Conservation (phyloP, 2,329 filamentous ascomycete species). For the Allantophomopsis cytisporea region DNA sequence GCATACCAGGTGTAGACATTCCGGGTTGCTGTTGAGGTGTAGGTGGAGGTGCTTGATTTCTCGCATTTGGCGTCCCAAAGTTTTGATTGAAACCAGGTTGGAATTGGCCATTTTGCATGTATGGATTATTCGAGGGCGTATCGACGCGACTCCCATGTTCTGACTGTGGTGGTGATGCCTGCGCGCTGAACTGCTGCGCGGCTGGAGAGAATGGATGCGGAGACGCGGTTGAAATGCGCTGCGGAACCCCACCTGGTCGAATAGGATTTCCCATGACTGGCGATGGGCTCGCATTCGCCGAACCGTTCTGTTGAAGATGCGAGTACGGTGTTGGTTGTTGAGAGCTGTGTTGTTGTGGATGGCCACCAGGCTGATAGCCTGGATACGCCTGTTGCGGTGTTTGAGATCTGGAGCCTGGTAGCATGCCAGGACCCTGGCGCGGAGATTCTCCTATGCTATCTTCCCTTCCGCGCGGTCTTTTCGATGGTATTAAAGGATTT, state of each 20-base stretch:
- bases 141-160: slow-evolving; percentile 53
- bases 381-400: slow-evolving; percentile 75
- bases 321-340: slow-evolving; percentile 57
- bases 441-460: slow-evolving; percentile 79
- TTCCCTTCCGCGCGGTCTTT: slow-evolving; percentile 68
- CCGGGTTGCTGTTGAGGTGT: slow-evolving; percentile 25
- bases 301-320: slow-evolving; percentile 70
- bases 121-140: slow-evolving; percentile 63
- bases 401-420: slow-evolving; percentile 78
- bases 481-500: slow-evolving; percentile 78
- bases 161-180: slow-evolving; percentile 64
- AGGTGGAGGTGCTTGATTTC: slow-evolving; percentile 39
- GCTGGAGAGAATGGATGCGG: slow-evolving; percentile 81
- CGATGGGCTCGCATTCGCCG: slow-evolving; percentile 77
- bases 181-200: slow-evolving; percentile 55
- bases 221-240: slow-evolving; percentile 80
- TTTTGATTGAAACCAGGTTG: slow-evolving; percentile 42
- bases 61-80: slow-evolving; percentile 40
- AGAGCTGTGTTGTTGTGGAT: slow-evolving; percentile 41
- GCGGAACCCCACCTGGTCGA: slow-evolving; percentile 55
- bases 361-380: slow-evolving; percentile 51
- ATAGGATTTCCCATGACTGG: slow-evolving; percentile 81
- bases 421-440: slow-evolving; percentile 56
- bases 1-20: slow-evolving; percentile 23
- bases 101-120: slow-evolving; percentile 45